Conservation (phyloP, 441 rosid species). For the Gossypium davidsonii region DNA sequence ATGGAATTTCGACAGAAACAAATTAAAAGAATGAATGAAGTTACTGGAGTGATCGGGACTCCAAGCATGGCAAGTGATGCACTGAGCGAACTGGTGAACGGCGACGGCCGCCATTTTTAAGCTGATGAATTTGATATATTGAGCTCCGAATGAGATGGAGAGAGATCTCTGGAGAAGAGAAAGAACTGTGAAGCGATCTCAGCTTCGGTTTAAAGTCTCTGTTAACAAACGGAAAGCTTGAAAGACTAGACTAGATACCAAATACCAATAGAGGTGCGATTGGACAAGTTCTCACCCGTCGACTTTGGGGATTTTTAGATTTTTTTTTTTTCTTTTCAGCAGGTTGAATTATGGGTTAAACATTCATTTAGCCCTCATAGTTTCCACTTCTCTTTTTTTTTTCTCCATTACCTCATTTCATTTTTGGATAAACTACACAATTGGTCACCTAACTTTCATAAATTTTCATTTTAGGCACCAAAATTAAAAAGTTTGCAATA, state of each 20-base stretch:
- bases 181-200: background rate
- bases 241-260: background rate
- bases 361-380: too few relatives aligned
- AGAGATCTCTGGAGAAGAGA: background rate
- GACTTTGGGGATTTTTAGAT: too few relatives aligned
- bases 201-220: constrained; percentile 9
- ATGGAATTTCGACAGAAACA: background rate
- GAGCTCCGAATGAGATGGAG: background rate
- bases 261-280: background rate
- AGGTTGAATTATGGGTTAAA: background rate
- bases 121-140: background rate
- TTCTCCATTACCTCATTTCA: too few relatives aligned
- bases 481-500: too few relatives aligned
- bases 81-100: constrained; percentile 73
- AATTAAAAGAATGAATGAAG: background rate
- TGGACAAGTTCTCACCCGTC: too few relatives aligned
- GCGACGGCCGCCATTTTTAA: constrained; percentile 56
- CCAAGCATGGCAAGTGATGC: constrained; percentile 96
- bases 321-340: too few relatives aligned
- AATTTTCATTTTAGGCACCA: too few relatives aligned
- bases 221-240: background rate
- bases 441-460: too few relatives aligned
- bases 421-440: too few relatives aligned
- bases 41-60: constrained; percentile 84
- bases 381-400: too few relatives aligned